These are phyloP conservation scores for Gynostemma pentaphyllum DNA, from an alignment of 306 rosid genomes.

Conservation along the genomic window DNA sequence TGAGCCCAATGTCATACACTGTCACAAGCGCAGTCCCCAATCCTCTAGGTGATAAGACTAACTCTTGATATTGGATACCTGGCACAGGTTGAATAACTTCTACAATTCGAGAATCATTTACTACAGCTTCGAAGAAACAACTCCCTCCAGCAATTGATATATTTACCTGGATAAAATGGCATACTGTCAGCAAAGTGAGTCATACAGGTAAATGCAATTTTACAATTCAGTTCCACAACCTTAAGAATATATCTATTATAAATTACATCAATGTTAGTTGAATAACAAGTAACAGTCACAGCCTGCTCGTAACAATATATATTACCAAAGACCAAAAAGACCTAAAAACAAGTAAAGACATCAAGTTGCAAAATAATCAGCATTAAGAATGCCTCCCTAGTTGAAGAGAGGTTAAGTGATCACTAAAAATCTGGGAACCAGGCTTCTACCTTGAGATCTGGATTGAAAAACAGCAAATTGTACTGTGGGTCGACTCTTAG, in stretches of 20 bases:
- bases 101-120: slow-evolving; percentile 68
- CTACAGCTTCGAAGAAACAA: slow-evolving; percentile 73
- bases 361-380: background rate
- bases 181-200: no score
- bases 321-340: no score
- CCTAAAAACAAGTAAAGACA: no score
- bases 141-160: slow-evolving; percentile 86
- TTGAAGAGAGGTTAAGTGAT: background rate
- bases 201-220: no score
- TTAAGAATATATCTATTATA: no score
- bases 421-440: background rate
- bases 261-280: no score
- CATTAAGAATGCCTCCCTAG: background rate
- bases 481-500: slow-evolving; percentile 64
- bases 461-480: slow-evolving; percentile 62
- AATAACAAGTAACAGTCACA: no score
- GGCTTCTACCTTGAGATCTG: slow-evolving; percentile 54
- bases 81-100: slow-evolving; percentile 55
- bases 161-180: no score
- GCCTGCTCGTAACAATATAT: no score
- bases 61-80: slow-evolving; percentile 51
- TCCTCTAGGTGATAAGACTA: slow-evolving; percentile 63
- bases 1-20: slow-evolving; percentile 61
- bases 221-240: no score
- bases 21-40: slow-evolving; percentile 72